These are phyloP conservation scores for Colletotrichum melonis DNA, from an alignment of 2,329 filamentous ascomycete genomes.

Conservation along the genomic window DNA sequence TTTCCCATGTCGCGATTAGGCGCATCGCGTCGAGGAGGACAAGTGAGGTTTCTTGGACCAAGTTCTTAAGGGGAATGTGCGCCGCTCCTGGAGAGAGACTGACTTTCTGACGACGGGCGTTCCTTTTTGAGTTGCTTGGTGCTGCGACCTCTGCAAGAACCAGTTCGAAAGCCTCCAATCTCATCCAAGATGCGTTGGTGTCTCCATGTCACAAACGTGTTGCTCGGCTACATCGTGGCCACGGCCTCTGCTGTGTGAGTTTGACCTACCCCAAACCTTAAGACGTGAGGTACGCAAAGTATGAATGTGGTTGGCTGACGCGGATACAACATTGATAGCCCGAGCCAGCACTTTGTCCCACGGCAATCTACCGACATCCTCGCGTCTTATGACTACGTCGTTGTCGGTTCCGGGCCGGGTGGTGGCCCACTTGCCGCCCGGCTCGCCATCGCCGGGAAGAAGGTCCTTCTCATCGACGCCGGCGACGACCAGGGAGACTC, in stretches of 20 bases:
- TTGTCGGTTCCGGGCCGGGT: conserved; percentile 68
- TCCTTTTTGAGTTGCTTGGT: neutral
- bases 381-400: conserved; percentile 65
- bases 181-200: conserved; percentile 23
- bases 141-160: neutral
- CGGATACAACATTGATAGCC: neutral
- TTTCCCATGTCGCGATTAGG: neutral
- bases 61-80: neutral
- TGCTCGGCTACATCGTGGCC: conserved; percentile 27
- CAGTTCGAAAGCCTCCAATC: neutral
- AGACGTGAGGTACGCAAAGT: neutral
- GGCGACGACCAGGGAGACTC: conserved; percentile 63
- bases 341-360: conserved; percentile 6
- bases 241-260: conserved; percentile 27
- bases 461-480: conserved; percentile 68
- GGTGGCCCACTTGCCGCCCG: conserved; percentile 66
- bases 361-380: conserved; percentile 24
- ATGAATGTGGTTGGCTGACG: neutral
- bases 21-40: neutral
- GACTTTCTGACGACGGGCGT: neutral
- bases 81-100: neutral
- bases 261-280: neutral
- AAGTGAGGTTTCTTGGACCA: neutral
- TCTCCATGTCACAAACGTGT: conserved; percentile 4
- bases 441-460: conserved; percentile 66